phyloP scores from a whole-genome alignment of 2,329 filamentous ascomycete species.

The Celoporthe dispersa region DNA sequence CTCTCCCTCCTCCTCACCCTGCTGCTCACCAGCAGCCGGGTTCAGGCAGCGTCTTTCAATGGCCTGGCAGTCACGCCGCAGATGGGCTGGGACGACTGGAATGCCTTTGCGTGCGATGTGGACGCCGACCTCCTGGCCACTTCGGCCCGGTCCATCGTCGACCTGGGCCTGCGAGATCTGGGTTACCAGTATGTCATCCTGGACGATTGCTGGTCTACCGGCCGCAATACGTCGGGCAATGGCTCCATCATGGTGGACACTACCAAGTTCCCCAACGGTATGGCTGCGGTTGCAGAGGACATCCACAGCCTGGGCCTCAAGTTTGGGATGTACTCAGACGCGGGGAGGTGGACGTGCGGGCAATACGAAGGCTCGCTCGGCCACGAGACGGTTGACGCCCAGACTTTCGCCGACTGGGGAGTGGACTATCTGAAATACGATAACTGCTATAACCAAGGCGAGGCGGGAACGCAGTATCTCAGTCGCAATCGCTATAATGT shows the following conservation, averaged over 20 bases:
- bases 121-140: conserved; percentile 30
- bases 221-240: conserved; percentile 34
- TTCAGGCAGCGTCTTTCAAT: conserved; percentile 20
- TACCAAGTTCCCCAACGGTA: conserved; percentile 43
- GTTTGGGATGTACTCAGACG: conserved; percentile 45
- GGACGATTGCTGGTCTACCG: conserved; percentile 43
- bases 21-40: conserved; percentile 20
- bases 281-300: conserved; percentile 41
- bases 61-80: conserved; percentile 29
- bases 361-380: conserved; percentile 55
- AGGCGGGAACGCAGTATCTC: conserved; percentile 35
- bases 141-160: conserved; percentile 33
- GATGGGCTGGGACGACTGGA: conserved; percentile 34
- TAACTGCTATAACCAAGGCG: conserved; percentile 46
- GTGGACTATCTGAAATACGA: conserved; percentile 60
- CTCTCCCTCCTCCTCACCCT: conserved; percentile 15
- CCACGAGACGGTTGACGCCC: conserved; percentile 56
- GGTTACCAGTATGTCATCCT: conserved; percentile 39
- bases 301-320: conserved; percentile 43
- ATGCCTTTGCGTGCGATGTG: conserved; percentile 33
- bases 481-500: conserved; percentile 38
- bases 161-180: conserved; percentile 36
- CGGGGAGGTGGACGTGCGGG: conserved; percentile 55
- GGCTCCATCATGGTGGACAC: conserved; percentile 39
- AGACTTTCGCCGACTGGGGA: conserved; percentile 56